Conservation (phyloP, 75 land plant species). For the Selaginella tamariscina region DNA sequence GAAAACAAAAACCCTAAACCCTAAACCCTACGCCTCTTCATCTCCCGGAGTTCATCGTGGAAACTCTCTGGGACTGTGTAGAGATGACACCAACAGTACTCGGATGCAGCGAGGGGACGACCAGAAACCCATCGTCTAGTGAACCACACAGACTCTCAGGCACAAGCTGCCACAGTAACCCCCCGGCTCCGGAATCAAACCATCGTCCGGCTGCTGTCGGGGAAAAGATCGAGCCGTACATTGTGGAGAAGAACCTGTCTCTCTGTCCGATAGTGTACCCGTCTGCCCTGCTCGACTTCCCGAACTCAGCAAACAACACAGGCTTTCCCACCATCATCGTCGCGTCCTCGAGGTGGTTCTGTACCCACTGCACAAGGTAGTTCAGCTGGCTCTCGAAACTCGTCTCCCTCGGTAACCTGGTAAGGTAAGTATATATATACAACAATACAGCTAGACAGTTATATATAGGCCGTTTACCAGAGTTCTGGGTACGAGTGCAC, state of each 20-base stretch:
- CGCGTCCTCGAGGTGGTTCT: slow-evolving; percentile 10
- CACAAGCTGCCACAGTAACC: slow-evolving; percentile 8
- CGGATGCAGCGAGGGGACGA: slow-evolving; percentile 30
- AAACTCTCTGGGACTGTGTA: slow-evolving; percentile 43
- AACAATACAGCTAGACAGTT: too few species aligned
- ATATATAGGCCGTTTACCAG: slow-evolving; percentile 39
- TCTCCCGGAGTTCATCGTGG: neutral
- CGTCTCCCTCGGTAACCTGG: neutral
- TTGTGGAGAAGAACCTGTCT: neutral
- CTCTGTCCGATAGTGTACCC: neutral
- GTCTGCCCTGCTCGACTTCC: neutral
- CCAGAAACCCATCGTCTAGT: slow-evolving; percentile 43
- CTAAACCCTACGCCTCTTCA: too few species aligned
- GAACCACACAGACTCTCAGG: neutral
- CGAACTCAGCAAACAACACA: neutral
- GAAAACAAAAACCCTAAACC: too few species aligned
- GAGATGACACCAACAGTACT: slow-evolving; percentile 45
- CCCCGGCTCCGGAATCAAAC: too few species aligned
- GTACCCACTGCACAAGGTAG: neutral
- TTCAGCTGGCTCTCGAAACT: neutral
- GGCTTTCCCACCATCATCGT: neutral
- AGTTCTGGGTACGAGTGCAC: slow-evolving; percentile 52
- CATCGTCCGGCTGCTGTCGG: slow-evolving; percentile 7
- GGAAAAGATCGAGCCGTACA: neutral
- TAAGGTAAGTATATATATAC: too few species aligned